phyloP scores from a whole-genome alignment of 2,329 filamentous ascomycete genomes.

The Cercospora sesami region DNA sequence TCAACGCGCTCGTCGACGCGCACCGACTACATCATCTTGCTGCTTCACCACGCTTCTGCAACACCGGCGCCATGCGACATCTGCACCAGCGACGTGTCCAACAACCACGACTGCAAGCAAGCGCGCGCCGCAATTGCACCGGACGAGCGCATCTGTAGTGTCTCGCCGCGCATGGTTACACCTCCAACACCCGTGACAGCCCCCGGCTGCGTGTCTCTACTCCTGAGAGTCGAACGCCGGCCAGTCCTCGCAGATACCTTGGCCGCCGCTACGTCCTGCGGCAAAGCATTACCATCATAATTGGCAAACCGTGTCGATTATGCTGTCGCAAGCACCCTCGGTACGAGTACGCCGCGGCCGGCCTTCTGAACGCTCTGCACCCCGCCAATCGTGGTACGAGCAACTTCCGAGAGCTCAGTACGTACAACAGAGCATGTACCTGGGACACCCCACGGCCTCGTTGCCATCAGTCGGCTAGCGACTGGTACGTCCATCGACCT shows the following conservation, averaged over 20 bases:
- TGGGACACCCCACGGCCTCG: background rate
- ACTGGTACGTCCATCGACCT: background rate
- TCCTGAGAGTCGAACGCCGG: background rate
- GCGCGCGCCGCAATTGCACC: slow-evolving; percentile 1
- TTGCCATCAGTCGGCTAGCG: background rate
- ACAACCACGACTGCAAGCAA: background rate
- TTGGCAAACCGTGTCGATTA: background rate
- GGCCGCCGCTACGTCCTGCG: background rate
- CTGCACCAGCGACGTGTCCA: background rate
- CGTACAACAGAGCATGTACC: background rate
- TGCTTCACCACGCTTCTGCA: background rate
- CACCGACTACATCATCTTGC: background rate
- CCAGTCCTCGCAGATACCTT: background rate
- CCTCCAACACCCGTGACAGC: background rate
- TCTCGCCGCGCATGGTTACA: background rate
- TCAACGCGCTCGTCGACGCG: background rate
- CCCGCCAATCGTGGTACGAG: background rate
- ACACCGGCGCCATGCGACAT: slow-evolving; percentile 2
- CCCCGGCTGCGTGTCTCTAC: background rate
- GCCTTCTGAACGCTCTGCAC: background rate
- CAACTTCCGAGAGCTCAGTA: background rate
- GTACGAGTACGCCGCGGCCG: background rate
- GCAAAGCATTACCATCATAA: background rate
- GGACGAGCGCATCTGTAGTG: background rate
- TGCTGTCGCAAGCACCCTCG: background rate